Percentiles rank a stretch among this genome's conserved stretches.
These are phyloP conservation scores for Megacollybia marginata DNA, from an alignment of 768 basidiomycete species.

Conservation along the genomic window DNA sequence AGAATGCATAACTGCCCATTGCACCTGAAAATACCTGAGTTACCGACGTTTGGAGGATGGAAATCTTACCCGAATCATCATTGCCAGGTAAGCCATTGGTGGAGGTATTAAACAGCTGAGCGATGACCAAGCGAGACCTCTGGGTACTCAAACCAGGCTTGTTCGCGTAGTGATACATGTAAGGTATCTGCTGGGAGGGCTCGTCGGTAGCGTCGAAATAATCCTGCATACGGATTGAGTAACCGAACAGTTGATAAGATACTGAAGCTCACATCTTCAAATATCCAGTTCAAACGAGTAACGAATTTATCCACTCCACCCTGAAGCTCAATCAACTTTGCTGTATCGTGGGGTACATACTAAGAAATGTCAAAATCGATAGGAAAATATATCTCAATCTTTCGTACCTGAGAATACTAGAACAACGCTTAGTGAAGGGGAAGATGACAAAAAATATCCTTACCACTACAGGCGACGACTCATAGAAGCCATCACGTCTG, in stretches of 20 bases:
- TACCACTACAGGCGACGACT: constrained; percentile 55
- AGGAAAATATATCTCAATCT: neutral
- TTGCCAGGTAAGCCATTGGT: constrained; percentile 55
- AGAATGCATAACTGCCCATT: constrained; percentile 55
- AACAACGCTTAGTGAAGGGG: neutral
- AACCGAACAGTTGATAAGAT: neutral
- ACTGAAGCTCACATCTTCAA: constrained; percentile 33
- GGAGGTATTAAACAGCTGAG: constrained; percentile 49
- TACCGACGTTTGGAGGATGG: neutral
- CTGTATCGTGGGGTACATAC: constrained; percentile 62
- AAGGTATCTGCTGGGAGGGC: constrained; percentile 61
- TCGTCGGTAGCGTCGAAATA: constrained; percentile 62
- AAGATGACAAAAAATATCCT: constrained; percentile 9
- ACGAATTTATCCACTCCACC: constrained; percentile 51
- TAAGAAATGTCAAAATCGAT: constrained; percentile 14
- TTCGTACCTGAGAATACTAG: constrained; percentile 50
- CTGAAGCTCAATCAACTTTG: constrained; percentile 52
- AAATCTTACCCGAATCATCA: constrained; percentile 38
- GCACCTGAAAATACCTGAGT: constrained; percentile 33
- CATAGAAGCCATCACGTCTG: constrained; percentile 58
- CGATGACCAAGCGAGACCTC: constrained; percentile 46
- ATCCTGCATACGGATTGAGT: constrained; percentile 20
- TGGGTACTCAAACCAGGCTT: constrained; percentile 52
- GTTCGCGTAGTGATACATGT: constrained; percentile 66
- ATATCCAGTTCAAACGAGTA: constrained; percentile 47